Evolutionary conservation across 108 stramenopile species (phyloP).

Genomic region (Discostella pseudostelligera): DNA sequence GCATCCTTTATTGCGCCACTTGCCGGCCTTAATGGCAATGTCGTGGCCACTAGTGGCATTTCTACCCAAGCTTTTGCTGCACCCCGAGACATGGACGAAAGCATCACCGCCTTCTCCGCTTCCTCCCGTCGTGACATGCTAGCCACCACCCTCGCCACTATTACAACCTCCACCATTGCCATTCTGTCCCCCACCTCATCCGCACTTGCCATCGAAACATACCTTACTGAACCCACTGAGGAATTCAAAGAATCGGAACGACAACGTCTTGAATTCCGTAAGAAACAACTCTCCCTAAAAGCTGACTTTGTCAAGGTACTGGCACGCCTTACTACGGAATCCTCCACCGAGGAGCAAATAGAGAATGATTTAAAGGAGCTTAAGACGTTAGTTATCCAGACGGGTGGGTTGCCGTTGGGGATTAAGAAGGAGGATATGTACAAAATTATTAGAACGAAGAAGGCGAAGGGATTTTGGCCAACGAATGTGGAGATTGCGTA

Average conservation of each 20-base stretch:
- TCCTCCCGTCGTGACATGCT: conserved; percentile 7
- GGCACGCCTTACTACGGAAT: conserved; percentile 53
- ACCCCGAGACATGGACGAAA: background rate
- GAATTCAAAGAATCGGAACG: conserved; percentile 85
- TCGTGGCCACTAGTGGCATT: background rate
- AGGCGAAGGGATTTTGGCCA: conserved; percentile 82
- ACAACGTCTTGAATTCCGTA: conserved; percentile 75
- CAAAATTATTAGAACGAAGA: conserved; percentile 75
- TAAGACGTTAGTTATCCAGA: conserved; percentile 45
- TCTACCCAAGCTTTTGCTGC: background rate
- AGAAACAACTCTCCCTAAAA: conserved; percentile 59
- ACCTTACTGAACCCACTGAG: conserved; percentile 80
- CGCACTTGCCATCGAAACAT: conserved; percentile 44
- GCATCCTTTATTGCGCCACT: conserved; percentile 2
- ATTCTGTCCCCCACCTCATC: background rate
- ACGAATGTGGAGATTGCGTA: conserved; percentile 76
- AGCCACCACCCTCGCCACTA: background rate
- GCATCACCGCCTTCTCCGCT: background rate
- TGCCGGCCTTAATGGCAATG: no score
- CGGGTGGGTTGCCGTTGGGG: conserved; percentile 75
- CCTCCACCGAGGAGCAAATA: conserved; percentile 55
- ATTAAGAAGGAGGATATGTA: conserved; percentile 83
- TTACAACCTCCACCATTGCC: background rate
- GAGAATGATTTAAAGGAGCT: conserved; percentile 58
- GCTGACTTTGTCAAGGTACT: conserved; percentile 59